Conservation (phyloP, 2,329 filamentous ascomycete genomes). For the Colletotrichum ledebouriae region DNA sequence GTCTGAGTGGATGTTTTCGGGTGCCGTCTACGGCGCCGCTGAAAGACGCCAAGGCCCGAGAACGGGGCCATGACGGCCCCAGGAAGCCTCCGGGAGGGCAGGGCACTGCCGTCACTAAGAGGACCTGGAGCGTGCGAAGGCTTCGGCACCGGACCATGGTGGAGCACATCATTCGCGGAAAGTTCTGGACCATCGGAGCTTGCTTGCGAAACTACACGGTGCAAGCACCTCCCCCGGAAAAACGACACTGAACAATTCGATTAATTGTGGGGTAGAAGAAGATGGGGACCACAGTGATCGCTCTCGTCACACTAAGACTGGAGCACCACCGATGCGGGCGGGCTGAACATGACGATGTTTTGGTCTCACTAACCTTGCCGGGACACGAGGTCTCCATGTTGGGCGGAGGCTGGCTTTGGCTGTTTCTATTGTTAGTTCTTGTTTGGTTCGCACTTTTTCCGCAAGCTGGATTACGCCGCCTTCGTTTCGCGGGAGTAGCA, state of each 20-base stretch:
- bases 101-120: not conserved
- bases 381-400: constrained; percentile 4
- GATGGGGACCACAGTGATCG: not conserved
- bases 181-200: constrained; percentile 20
- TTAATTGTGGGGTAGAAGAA: constrained; percentile 13
- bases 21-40: not conserved
- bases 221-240: not conserved
- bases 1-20: not conserved
- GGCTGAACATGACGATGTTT: constrained; percentile 11
- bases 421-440: constrained; percentile 2
- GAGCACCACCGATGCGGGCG: constrained; percentile 4
- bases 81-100: not conserved
- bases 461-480: not conserved
- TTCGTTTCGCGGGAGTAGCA: not conserved
- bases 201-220: not conserved
- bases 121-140: not conserved
- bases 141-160: not conserved
- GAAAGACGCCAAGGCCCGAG: constrained; percentile 2
- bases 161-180: not conserved
- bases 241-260: constrained; percentile 5
- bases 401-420: not conserved
- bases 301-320: constrained; percentile 25
- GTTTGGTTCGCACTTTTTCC: not conserved
- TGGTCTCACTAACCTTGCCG: not conserved
- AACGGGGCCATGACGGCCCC: not conserved